These are phyloP conservation scores for Solanum chaucha DNA, from an alignment of 257 asterid genomes.

Conservation along the genomic window DNA sequence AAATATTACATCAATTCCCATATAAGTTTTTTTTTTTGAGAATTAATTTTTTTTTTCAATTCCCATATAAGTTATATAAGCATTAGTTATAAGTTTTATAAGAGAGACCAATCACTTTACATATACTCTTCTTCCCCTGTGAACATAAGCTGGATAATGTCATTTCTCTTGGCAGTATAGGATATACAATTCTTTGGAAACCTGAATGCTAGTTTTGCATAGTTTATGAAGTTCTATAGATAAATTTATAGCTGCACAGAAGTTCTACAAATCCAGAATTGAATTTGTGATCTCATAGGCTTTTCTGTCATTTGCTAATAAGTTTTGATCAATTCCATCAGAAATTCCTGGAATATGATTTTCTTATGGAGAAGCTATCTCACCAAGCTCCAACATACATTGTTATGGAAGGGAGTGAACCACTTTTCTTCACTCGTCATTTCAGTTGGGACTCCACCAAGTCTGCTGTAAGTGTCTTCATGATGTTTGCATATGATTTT, in stretches of 20 bases:
- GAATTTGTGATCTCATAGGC: not conserved
- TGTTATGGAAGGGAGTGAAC: conserved; percentile 89
- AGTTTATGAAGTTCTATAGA: not conserved
- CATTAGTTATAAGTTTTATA: not conserved
- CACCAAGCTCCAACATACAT: conserved; percentile 63
- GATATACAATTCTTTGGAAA: not conserved
- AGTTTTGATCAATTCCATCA: conserved; percentile 14
- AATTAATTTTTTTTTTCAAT: not conserved
- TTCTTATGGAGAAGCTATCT: conserved; percentile 78
- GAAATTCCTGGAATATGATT: conserved; percentile 85
- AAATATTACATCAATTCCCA: not conserved
- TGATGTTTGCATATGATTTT: conserved; percentile 1
- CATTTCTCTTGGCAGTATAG: not conserved
- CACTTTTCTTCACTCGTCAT: conserved; percentile 81
- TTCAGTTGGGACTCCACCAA: conserved; percentile 85
- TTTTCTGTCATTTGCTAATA: not conserved
- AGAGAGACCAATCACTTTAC: not conserved
- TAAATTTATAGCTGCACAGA: not conserved
- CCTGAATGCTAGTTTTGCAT: not conserved
- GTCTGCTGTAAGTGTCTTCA: conserved; percentile 56
- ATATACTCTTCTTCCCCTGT: not conserved
- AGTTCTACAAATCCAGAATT: not conserved
- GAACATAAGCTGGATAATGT: not conserved
- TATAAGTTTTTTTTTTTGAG: not conserved
- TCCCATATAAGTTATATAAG: not conserved